These are phyloP conservation scores for Penicillium sp. DNA, from an alignment of 2,329 filamentous ascomycete genomes.

Conservation along the genomic window DNA sequence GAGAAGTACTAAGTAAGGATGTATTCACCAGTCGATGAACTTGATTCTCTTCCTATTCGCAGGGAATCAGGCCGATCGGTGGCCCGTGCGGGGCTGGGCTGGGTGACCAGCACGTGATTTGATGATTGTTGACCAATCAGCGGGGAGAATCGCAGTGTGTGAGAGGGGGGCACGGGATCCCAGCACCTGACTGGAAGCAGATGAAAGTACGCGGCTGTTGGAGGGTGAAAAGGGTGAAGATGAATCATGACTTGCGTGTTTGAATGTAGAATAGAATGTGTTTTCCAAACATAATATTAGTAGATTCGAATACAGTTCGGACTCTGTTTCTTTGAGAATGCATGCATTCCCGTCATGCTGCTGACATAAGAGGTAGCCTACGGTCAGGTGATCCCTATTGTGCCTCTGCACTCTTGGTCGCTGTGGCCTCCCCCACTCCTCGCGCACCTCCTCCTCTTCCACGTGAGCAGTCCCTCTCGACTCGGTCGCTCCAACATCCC, in stretches of 20 bases:
- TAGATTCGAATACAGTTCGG: not conserved
- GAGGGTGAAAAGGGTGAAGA: not conserved
- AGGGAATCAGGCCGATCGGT: conserved; percentile 12
- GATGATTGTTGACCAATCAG: conserved; percentile 38
- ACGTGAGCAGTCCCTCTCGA: conserved; percentile 50
- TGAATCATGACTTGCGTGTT: not conserved
- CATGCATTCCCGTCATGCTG: not conserved
- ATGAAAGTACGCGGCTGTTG: not conserved
- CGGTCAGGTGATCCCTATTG: conserved; percentile 40
- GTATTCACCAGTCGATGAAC: not conserved
- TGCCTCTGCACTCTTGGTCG: conserved; percentile 34
- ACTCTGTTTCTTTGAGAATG: not conserved
- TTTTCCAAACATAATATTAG: not conserved
- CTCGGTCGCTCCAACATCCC: conserved; percentile 41
- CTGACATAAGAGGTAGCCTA: conserved; percentile 14
- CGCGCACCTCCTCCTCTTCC: conserved; percentile 39
- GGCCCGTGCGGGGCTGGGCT: conserved; percentile 18
- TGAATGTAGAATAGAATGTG: not conserved
- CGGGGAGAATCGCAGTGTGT: conserved; percentile 14
- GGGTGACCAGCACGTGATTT: conserved; percentile 36
- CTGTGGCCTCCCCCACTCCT: conserved; percentile 28
- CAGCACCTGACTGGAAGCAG: conserved; percentile 43
- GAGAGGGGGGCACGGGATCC: conserved; percentile 48
- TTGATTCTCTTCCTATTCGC: too few species aligned
- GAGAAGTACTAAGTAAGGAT: too few species aligned